Evolutionary conservation across 2,329 filamentous ascomycete species (phyloP), one percentile per base, ranked within the genome.

Genomic region (Trichoderma semiorbis): DNA sequence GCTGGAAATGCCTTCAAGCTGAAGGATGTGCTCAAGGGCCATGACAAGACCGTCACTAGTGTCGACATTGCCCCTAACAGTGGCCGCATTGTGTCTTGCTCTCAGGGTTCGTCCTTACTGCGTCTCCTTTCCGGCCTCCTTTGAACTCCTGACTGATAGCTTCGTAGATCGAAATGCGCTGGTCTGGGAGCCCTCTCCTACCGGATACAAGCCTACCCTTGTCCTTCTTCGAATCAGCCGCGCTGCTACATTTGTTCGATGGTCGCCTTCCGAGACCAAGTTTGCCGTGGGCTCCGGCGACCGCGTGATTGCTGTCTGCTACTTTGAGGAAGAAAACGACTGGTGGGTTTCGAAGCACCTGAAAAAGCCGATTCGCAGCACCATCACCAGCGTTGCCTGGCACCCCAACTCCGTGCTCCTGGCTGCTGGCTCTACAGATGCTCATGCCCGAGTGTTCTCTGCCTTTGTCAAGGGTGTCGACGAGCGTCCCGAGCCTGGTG

Each of bases 261-360:
- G 96, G 96, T 97, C 94, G 26, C 96, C 96, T 3, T 95, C 93
- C 26, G 96, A 99, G 86, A 92, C 91, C 81, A 99, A 99, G 84
- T 99, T 99, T 81, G 96, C 96, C 69, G 96, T 98, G 30, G 96
- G 96, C 73, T 98, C 95, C 32, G 96, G 96, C 74, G 96, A 97
- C 77, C 91, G 96, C 74, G 92, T 97, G 75, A 97, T 99, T 78
- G 94, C 96, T 53, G 89, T 98, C 77, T 99, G 96, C 87, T 98
- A 98, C 85, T 99, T 99, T 78, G 96, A 99, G 80, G 93, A 97
- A 81, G 96, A 99, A 83, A 98, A 99, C 83, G 95, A 99, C 85
- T 99, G 96, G 96, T 99, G 96, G 96, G 95, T 99, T 55, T 98
- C 95, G 47, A 99, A 99, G 87, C 96, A 99, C 84, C 85, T 99